Conservation (phyloP, 1,284 basidiomycete species). For the Papiliotrema nemorosa region DNA sequence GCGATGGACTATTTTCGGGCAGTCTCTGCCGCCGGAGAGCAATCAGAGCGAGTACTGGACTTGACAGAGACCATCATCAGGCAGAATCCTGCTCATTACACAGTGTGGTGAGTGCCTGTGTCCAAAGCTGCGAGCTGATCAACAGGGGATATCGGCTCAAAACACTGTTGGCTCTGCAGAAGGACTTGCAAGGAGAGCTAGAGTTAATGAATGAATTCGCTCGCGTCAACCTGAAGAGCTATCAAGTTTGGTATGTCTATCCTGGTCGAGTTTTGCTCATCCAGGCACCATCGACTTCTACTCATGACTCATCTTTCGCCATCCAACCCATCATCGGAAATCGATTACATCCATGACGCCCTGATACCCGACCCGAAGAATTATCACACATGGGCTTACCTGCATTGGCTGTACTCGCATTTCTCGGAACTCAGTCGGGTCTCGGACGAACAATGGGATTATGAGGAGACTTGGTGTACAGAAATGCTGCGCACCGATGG, state of each 20-base stretch:
- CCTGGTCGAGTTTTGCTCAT: not conserved
- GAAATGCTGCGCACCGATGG: conserved; percentile 71
- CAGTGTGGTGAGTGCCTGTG: conserved; percentile 66
- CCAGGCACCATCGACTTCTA: conserved; percentile 78
- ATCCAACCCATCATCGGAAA: conserved; percentile 57
- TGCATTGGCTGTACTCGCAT: conserved; percentile 84
- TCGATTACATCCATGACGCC: conserved; percentile 69
- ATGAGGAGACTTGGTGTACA: conserved; percentile 75
- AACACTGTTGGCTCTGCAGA: conserved; percentile 65
- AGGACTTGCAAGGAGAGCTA: conserved; percentile 70
- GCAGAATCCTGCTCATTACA: conserved; percentile 88
- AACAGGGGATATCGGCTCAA: conserved; percentile 66
- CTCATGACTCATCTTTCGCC: conserved; percentile 60
- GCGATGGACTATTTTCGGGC: conserved; percentile 88
- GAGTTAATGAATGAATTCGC: conserved; percentile 79
- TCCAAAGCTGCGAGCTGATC: not conserved
- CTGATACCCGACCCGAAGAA: conserved; percentile 80
- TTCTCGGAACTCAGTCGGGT: conserved; percentile 54
- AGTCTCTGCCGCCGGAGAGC: conserved; percentile 69
- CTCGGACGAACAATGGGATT: conserved; percentile 64
- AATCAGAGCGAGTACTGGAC: conserved; percentile 71
- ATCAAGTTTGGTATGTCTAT: conserved; percentile 76
- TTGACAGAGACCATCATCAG: conserved; percentile 81
- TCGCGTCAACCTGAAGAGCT: conserved; percentile 77
- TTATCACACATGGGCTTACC: conserved; percentile 94